phyloP scores from a whole-genome alignment of 2,329 filamentous ascomycete species.

The Ceratocystis destructans region DNA sequence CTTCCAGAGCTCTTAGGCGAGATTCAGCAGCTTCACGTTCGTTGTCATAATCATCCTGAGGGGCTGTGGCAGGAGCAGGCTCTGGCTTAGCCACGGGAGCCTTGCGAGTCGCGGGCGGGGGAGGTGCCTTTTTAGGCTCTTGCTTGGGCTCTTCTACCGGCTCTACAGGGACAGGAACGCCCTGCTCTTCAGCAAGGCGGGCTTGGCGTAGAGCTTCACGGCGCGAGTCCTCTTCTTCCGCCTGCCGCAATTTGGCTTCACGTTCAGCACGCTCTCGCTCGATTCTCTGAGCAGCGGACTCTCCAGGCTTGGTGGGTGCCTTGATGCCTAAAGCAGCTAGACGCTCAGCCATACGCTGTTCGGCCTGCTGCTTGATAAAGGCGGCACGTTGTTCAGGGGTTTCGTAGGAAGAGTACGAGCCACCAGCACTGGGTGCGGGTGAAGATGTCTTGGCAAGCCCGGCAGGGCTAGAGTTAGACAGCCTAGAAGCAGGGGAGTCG shows the following conservation, averaged over 20 bases:
- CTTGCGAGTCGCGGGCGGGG: conserved; percentile 71
- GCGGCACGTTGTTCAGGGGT: conserved; percentile 88
- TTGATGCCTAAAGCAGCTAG: conserved; percentile 88
- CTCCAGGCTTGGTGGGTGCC: conserved; percentile 61
- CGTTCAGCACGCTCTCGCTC: conserved; percentile 81
- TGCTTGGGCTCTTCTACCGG: conserved; percentile 30
- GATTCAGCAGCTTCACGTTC: conserved; percentile 72
- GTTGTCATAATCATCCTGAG: conserved; percentile 52
- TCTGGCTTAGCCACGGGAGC: conserved; percentile 42
- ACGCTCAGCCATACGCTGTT: conserved; percentile 91
- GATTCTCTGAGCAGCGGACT: conserved; percentile 67
- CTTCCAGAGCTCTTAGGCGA: conserved; percentile 76
- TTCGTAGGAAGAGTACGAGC: conserved; percentile 69
- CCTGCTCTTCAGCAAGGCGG: conserved; percentile 66
- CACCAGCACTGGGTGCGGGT: conserved; percentile 36
- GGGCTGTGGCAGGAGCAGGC: conserved; percentile 33
- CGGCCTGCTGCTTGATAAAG: conserved; percentile 93
- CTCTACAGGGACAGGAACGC: conserved; percentile 43
- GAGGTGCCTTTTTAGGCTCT: conserved; percentile 51
- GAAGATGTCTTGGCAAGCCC: conserved; percentile 27
- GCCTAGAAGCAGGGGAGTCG: conserved; percentile 36
- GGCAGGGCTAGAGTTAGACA: conserved; percentile 35
- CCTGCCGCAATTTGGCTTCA: conserved; percentile 73
- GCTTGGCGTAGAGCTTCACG: conserved; percentile 78
- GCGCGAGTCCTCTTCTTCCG: conserved; percentile 84